Conservation (phyloP, 176 grass and related monocot species). For the Alloteropsis semialata region DNA sequence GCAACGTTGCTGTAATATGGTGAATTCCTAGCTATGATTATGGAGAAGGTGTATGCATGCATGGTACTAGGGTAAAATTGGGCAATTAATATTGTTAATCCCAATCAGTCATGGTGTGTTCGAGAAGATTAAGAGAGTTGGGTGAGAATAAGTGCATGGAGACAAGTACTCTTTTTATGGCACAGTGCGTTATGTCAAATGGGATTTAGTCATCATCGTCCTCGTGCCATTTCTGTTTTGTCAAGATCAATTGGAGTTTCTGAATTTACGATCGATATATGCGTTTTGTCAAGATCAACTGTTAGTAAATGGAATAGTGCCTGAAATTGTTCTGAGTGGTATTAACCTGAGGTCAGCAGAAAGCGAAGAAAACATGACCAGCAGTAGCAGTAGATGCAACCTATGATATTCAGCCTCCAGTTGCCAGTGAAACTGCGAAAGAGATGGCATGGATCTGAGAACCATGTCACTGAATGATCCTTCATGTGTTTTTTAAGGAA, state of each 20-base stretch:
- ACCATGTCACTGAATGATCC: background rate
- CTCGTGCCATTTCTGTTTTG: background rate
- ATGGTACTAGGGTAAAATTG: conserved; percentile 28
- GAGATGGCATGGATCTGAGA: background rate
- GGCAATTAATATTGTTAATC: conserved; percentile 12
- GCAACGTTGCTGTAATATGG: conserved; percentile 18
- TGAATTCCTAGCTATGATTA: conserved; percentile 14
- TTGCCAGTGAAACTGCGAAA: background rate
- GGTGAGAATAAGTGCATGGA: conserved; percentile 58
- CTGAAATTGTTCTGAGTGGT: background rate
- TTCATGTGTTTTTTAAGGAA: background rate
- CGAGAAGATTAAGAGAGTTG: conserved; percentile 17
- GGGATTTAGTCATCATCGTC: background rate
- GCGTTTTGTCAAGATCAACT: too few relatives aligned
- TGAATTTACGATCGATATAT: background rate
- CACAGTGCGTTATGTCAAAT: conserved; percentile 18
- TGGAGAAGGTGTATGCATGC: conserved; percentile 30
- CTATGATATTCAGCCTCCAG: background rate
- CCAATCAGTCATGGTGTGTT: conserved; percentile 15
- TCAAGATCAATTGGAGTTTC: conserved; percentile 1
- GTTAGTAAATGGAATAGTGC: background rate
- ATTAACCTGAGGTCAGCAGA: background rate
- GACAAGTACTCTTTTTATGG: conserved; percentile 45
- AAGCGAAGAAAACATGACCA: background rate
- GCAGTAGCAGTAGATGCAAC: background rate